phyloP scores from a whole-genome alignment of 805 yeast species.

The Candida easanensis region DNA sequence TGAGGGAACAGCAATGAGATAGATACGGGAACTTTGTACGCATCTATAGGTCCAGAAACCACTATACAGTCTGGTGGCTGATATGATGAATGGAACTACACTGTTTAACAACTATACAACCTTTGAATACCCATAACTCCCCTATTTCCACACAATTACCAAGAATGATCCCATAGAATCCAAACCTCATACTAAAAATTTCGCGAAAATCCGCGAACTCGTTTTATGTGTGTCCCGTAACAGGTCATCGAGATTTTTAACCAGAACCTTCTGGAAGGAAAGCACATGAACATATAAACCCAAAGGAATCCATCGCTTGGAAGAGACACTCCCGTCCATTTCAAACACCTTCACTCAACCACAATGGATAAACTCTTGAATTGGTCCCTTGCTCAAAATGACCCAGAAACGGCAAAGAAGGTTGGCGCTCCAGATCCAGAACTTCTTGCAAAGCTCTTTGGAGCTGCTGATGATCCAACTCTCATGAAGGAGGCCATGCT shows the following conservation, averaged over 20 bases:
- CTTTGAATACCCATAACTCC: too few species aligned
- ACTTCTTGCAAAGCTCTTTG: conserved; percentile 70
- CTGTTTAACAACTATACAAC: too few species aligned
- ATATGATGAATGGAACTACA: too few species aligned
- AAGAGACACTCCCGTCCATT: background rate
- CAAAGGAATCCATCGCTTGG: background rate
- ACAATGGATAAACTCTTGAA: conserved; percentile 85
- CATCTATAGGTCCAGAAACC: too few species aligned
- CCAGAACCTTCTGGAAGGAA: conserved; percentile 4
- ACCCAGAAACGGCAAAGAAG: conserved; percentile 59
- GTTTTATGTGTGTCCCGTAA: conserved; percentile 4
- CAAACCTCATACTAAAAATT: too few species aligned
- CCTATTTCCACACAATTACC: too few species aligned
- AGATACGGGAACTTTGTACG: too few species aligned
- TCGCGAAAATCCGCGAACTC: conserved; percentile 4
- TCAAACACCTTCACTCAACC: background rate
- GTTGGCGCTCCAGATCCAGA: conserved; percentile 80
- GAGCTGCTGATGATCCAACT: conserved; percentile 81
- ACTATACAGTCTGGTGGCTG: too few species aligned
- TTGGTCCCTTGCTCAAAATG: conserved; percentile 89
- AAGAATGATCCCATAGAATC: too few species aligned
- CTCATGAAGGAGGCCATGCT: conserved; percentile 76
- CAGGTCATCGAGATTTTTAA: conserved; percentile 2
- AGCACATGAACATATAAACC: background rate
- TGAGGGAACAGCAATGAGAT: too few species aligned